phyloP scores from a whole-genome alignment of 768 basidiomycete species.

The Trametes maxima region DNA sequence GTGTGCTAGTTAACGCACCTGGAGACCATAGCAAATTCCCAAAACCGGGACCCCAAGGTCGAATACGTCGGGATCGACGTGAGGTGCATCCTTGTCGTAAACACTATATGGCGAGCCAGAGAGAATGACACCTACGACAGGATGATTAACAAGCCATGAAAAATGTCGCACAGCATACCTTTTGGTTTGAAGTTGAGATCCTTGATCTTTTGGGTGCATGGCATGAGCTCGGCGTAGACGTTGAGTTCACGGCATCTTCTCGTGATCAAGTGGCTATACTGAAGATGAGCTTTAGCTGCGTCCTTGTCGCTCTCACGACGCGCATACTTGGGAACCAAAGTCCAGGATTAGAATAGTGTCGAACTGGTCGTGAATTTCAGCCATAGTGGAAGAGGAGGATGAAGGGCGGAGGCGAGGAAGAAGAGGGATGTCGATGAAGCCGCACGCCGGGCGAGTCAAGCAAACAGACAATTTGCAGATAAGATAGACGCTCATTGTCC shows the following conservation, averaged over 20 bases:
- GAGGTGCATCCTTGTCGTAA: slow-evolving; percentile 90
- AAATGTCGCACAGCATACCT: slow-evolving; percentile 49
- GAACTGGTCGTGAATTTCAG: slow-evolving; percentile 93
- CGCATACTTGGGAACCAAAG: slow-evolving; percentile 90
- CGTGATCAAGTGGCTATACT: slow-evolving; percentile 98
- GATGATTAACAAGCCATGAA: not conserved
- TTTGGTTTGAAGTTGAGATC: slow-evolving; percentile 94
- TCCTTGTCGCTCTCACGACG: not conserved
- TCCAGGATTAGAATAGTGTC: slow-evolving; percentile 96
- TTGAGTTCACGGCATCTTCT: slow-evolving; percentile 96
- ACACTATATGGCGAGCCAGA: slow-evolving; percentile 99
- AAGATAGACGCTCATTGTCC: slow-evolving; percentile 18
- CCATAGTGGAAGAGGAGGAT: slow-evolving; percentile 44
- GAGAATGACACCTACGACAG: slow-evolving; percentile 78
- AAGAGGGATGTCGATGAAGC: not conserved
- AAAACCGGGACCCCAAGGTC: slow-evolving; percentile 87
- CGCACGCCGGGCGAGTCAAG: not conserved
- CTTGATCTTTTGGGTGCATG: slow-evolving; percentile 88
- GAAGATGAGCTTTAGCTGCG: slow-evolving; percentile 25
- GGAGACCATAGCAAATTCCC: slow-evolving; percentile 97
- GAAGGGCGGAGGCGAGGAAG: not conserved
- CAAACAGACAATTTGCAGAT: slow-evolving; percentile 20
- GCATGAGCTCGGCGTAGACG: slow-evolving; percentile 96
- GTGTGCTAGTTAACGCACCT: slow-evolving; percentile 49
- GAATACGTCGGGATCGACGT: slow-evolving; percentile 91